Conservation (phyloP, 768 basidiomycete species). For the Hydnum rufescens region DNA sequence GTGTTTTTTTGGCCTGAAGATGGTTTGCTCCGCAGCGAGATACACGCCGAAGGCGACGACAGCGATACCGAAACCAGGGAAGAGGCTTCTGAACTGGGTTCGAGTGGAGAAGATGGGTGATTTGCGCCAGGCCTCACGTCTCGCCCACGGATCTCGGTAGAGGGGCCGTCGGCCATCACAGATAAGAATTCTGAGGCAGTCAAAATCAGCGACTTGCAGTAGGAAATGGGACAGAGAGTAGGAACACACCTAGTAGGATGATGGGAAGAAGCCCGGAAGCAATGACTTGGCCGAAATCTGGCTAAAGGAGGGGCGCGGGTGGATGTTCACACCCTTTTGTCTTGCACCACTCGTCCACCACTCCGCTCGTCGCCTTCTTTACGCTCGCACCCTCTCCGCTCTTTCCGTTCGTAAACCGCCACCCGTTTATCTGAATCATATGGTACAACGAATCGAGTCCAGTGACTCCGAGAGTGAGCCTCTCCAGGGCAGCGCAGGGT, state of each 20-base stretch:
- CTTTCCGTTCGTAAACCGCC: no score
- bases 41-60: constrained; percentile 83
- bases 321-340: no score
- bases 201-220: not conserved
- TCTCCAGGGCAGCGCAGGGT: not conserved
- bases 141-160: constrained; percentile 89
- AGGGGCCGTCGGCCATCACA: constrained; percentile 46
- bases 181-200: not conserved
- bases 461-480: not conserved
- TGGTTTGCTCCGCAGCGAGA: constrained; percentile 42
- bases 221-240: not conserved
- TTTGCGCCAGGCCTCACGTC: constrained; percentile 81
- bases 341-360: no score
- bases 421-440: no score
- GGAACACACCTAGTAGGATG: not conserved
- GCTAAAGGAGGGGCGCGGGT: no score
- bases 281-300: not conserved
- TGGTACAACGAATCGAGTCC: not conserved
- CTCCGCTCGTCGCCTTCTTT: no score
- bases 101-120: constrained; percentile 73
- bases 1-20: not conserved
- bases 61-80: constrained; percentile 90
- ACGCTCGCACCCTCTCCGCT: no score
- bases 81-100: constrained; percentile 73
- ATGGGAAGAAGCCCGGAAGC: not conserved